Conservation (phyloP, 208 protist species). For the Trypanosoma lewisi region DNA sequence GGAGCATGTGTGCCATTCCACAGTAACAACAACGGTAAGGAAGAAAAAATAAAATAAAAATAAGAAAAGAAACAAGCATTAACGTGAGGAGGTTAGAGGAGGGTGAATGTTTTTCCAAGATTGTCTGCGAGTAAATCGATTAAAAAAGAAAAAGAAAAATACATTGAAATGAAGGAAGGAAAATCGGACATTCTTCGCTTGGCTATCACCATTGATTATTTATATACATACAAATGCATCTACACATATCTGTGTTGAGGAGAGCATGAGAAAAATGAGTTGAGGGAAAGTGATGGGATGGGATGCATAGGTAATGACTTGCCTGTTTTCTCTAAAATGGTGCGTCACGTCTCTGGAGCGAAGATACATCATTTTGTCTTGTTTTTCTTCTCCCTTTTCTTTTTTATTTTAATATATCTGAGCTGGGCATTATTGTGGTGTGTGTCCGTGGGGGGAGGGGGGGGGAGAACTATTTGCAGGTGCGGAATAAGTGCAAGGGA, state of each 20-base stretch:
- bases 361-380: neutral
- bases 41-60: neutral
- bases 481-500: neutral
- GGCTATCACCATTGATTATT: neutral
- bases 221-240: too few species aligned
- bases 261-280: neutral
- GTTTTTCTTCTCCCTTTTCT: neutral
- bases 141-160: conserved; percentile 1
- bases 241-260: too few species aligned
- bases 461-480: neutral
- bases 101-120: too few species aligned
- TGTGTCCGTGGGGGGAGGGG: too few species aligned
- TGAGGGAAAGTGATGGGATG: neutral
- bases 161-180: neutral
- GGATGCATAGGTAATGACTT: too few species aligned
- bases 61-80: neutral
- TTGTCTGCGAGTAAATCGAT: too few species aligned
- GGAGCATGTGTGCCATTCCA: neutral
- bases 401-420: conserved; percentile 12
- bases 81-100: too few species aligned
- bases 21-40: neutral
- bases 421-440: neutral
- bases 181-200: neutral
- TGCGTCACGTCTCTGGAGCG: neutral
- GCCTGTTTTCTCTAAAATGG: too few species aligned